Percentiles rank a stretch among this genome's conserved stretches.
Evolutionary conservation across 148 eudicot species (phyloP).

Genomic region (Mesembryanthemum crystallinum): DNA sequence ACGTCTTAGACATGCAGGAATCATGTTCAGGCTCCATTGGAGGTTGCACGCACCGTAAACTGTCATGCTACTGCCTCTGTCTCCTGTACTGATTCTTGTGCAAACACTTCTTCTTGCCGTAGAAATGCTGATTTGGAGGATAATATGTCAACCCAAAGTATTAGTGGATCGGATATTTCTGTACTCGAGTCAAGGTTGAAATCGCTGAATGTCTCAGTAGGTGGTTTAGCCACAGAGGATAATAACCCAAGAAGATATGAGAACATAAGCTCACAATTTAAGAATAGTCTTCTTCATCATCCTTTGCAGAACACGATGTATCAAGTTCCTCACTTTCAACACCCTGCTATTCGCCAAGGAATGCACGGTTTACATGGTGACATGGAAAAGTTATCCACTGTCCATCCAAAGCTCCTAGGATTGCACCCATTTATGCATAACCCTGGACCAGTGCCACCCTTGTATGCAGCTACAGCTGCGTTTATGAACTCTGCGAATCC

Average conservation of each 20-base stretch:
- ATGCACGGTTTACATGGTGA: constrained; percentile 6
- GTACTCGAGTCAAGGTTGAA: constrained; percentile 31
- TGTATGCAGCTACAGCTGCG: constrained; percentile 31
- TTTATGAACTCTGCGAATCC: constrained; percentile 26
- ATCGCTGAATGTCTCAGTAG: constrained; percentile 26
- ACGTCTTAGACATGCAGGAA: constrained; percentile 18
- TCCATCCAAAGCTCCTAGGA: constrained; percentile 15
- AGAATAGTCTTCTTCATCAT: constrained; percentile 18
- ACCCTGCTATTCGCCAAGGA: constrained; percentile 24
- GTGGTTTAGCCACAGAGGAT: constrained; percentile 11
- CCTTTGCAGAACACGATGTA: constrained; percentile 20
- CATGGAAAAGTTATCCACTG: constrained; percentile 10
- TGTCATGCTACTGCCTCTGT: constrained; percentile 7
- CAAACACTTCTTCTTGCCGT: constrained; percentile 8
- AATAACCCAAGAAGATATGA: constrained; percentile 21
- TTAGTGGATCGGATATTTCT: constrained; percentile 22
- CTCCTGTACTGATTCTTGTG: constrained; percentile 11
- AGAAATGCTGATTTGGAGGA: constrained; percentile 17
- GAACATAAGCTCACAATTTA: constrained; percentile 20
- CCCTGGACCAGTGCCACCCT: constrained; percentile 28
- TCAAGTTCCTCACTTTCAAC: constrained; percentile 26
- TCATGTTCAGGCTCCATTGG: constrained; percentile 12
- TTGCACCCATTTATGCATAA: constrained; percentile 25
- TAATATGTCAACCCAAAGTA: constrained; percentile 17
- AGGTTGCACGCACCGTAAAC: neutral